Base-by-base conservation (phyloP, 2,329 filamentous ascomycete species). In the Aphanocladium album region DNA sequence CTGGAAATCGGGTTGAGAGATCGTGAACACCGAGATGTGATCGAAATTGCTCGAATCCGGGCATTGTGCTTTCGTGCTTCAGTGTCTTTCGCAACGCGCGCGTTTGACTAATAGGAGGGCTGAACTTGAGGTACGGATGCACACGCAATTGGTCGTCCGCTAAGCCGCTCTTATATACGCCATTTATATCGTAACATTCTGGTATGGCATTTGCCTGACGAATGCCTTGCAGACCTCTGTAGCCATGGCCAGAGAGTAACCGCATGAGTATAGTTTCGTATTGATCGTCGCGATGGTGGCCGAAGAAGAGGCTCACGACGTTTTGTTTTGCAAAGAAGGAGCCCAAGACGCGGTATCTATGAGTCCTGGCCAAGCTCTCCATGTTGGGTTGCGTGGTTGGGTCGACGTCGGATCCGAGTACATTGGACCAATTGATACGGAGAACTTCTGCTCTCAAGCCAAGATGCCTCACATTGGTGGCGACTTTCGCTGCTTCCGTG, bases 211-310 rank as follows among this genome's bases (percentile, higher is more conserved):
- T 79, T 19, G 83, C 78, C 3, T 77, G 67, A 11, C 80, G 81
- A 67, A 96, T 95, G 3, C 89, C 91, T 17, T 80, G 77, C 33
- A 96, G 77, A 0, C 90, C 92, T n/a, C 82, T 77, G n/a, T 84
- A 83, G 2, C 83, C 77, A 67, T 91, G 89, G 0, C 88, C 86
- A 3, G 79, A 78, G 9, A 88, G 74, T 39, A 98, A 73, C 46
- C 95, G 84, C 86, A 92, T 89, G 53, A 98, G 75, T 4, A 96
- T 81, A 0, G 93, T 97, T 76, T 99, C 95, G 60, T 92, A 89
- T 69, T 95, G 91, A 68, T 99, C 95, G 68, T 97, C 93, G 63
- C 83, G 79, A 71, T 99, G 95, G 70, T 99, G 95, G 4, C 88
- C 95, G 30, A 96, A 77, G 43, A 97, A 81, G 1, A 98, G 72